Percentiles rank a stretch among this genome's conserved stretches.
phyloP scores from a whole-genome alignment of 495 filamentous ascomycete genomes.

The Beverwykella pulmonaria region DNA sequence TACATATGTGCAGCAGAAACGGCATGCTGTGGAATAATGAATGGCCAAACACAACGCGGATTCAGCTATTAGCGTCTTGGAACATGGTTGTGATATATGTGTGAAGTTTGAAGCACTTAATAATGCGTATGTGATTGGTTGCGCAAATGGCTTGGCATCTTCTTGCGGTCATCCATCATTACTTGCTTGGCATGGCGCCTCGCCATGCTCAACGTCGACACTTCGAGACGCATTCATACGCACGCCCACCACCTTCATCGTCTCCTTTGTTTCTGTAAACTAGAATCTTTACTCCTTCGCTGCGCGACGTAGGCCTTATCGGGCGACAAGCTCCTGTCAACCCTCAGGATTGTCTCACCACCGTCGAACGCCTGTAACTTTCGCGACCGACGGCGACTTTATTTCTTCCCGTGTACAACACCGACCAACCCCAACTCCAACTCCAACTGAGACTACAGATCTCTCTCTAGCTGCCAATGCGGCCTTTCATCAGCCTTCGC shows the following conservation, averaged over 20 bases:
- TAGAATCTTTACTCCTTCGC: neutral
- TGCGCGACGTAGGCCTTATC: neutral
- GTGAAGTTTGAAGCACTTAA: neutral
- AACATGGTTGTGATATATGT: neutral
- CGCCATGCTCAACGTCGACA: neutral
- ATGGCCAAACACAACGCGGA: neutral
- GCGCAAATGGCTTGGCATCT: neutral
- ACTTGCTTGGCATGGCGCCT: neutral
- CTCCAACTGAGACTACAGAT: no score
- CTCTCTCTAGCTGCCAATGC: conserved; percentile 21
- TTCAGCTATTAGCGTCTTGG: neutral
- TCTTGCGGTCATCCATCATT: neutral
- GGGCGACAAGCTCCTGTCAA: neutral
- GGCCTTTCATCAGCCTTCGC: conserved; percentile 20
- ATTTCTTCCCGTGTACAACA: neutral
- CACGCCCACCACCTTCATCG: neutral
- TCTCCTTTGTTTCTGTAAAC: neutral
- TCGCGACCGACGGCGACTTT: neutral
- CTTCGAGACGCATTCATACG: neutral
- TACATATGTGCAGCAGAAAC: neutral
- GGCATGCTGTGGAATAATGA: neutral
- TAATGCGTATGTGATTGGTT: neutral
- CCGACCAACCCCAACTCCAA: neutral
- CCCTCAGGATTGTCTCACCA: neutral
- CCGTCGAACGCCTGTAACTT: neutral